Evolutionary conservation across 2,329 filamentous ascomycete species (phyloP), one percentile per base, ranked within the genome.

Genomic region (Fusarium staphyleae): DNA sequence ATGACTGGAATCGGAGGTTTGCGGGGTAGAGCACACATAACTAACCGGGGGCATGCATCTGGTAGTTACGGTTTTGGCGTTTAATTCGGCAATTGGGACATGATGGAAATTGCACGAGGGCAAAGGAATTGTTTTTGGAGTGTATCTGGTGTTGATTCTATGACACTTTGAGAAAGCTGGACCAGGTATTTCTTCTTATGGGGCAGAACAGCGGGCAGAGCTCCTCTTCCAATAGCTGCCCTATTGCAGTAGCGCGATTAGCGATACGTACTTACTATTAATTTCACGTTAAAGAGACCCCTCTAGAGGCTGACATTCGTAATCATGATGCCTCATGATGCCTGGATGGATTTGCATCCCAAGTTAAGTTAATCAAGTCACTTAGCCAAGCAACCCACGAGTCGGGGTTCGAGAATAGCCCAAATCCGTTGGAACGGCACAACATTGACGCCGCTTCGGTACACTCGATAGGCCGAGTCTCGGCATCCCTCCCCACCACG

Each of bases 161-260:
- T 40, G 42, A 48, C 35, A 16, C n/a, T 26, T 39, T 28, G 33
- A 15, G 24, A 39, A 15, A 18, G 14, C 34, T 36, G 29, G 30
- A 14, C 12, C 30, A 33, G 30, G 30, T 14, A 33, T 35, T 22
- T 52, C 26, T 36, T 48, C 48, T 50, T 45, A 33, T 37, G 46
- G 53, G 26, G 44, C 32, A 35, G 37, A 24, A 24, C 51, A 44
- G 33, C 36, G 30, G 36, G 42, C 33, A 43, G 57, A 46, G 29
- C 43, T 37, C 43, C 32, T 45, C 34, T 48, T 24, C 30, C 44
- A 34, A 28, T 30, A 45, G 22, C 50, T 48, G 44, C 32, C 59
- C 62, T 60, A 62, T 66, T 39, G 51, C 52, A 49, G 41, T 33
- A 66, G 62, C 64, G 57, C 52, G 55, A 65, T 65, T 66, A 66